These are phyloP conservation scores for Myriosclerotinia curreyana DNA, from an alignment of 2,329 filamentous ascomycete genomes.

Conservation along the genomic window DNA sequence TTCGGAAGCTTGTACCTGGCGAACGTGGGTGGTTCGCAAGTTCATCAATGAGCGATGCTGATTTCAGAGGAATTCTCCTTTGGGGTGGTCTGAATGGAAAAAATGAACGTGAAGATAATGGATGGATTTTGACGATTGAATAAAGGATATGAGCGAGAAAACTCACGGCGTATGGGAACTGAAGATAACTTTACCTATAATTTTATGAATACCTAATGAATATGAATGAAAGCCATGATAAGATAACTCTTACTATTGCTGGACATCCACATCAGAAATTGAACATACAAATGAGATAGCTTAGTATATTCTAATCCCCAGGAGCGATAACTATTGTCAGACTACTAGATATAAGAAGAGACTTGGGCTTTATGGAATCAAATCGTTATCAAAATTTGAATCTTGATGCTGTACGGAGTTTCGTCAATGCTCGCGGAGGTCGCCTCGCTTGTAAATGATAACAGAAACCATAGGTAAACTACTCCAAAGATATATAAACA, in stretches of 20 bases:
- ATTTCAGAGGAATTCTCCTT: conserved; percentile 57
- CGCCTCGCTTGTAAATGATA: background rate
- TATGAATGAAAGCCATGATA: background rate
- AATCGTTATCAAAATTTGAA: background rate
- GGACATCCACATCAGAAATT: background rate
- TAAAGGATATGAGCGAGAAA: conserved; percentile 18
- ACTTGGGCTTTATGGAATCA: background rate
- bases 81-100: conserved; percentile 57
- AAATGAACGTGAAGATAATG: conserved; percentile 55
- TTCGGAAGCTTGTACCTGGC: conserved; percentile 47
- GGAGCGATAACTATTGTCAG: background rate
- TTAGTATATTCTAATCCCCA: too few relatives aligned
- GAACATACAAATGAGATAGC: background rate
- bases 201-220: conserved; percentile 5
- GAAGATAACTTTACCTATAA: background rate
- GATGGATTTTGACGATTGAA: conserved; percentile 60
- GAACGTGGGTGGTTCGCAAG: conserved; percentile 58
- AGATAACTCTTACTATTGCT: background rate
- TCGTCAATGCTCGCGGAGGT: background rate
- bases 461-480: background rate
- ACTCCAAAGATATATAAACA: background rate
- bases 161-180: background rate
- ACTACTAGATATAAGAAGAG: background rate
- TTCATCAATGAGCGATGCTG: conserved; percentile 55
- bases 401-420: too few relatives aligned